Evolutionary conservation across 2,329 filamentous ascomycete species (phyloP).

Genomic region (Phyllachora maydis): DNA sequence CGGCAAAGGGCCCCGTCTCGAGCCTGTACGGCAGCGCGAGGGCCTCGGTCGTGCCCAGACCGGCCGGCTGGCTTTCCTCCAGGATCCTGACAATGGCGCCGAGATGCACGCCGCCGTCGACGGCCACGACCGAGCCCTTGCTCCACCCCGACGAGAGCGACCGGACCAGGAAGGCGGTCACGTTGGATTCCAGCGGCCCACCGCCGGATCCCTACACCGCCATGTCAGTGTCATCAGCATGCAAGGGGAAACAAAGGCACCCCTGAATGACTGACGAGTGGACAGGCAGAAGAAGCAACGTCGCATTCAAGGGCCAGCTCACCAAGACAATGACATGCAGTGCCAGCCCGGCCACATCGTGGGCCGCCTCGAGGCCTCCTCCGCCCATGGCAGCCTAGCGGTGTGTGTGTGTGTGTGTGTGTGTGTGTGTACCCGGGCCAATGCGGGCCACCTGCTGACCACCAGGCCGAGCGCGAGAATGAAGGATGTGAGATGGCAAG

Average conservation of each 20-base stretch:
- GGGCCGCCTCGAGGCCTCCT: no score
- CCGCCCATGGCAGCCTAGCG: no score
- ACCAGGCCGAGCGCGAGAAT: no score
- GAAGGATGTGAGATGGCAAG: no score
- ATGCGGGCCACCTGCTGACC: no score
- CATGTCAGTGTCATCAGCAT: no score
- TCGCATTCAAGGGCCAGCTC: constrained; percentile 20
- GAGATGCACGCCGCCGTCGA: constrained; percentile 84
- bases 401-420: no score
- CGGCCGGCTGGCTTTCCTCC: constrained; percentile 24
- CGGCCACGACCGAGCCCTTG: constrained; percentile 67
- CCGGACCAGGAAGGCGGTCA: constrained; percentile 75
- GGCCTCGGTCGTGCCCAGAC: constrained; percentile 11
- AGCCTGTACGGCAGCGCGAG: constrained; percentile 30
- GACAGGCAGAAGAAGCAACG: no score
- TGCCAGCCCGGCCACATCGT: constrained; percentile 25
- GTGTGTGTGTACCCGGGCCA: no score
- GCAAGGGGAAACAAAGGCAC: no score
- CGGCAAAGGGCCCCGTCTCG: constrained; percentile 56
- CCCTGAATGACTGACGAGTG: constrained; percentile 1
- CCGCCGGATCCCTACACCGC: constrained; percentile 58
- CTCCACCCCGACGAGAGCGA: constrained; percentile 62
- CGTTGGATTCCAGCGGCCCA: constrained; percentile 75
- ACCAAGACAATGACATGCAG: constrained; percentile 61
- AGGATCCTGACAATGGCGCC: constrained; percentile 69